Base-by-base conservation (phyloP, 176 grass and related monocot genomes). In the Phoenix roebelenii region DNA sequence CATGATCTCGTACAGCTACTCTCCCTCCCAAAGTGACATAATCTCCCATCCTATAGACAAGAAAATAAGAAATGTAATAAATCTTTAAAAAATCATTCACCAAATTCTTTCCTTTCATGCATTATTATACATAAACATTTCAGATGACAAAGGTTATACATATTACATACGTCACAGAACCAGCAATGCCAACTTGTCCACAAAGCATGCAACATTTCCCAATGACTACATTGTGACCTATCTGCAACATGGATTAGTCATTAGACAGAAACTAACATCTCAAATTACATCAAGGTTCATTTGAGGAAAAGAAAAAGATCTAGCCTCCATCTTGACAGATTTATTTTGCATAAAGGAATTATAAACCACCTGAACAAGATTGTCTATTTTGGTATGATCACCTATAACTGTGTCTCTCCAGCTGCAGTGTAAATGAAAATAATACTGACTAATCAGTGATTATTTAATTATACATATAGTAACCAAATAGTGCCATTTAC, bases 101-200 rank as follows among this genome's bases (percentile, higher is more conserved):
- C 32, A 44, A 44, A 44, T 44, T 32, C 29, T 32, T 2, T 9
- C 35, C 10, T 44, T 44, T 44, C 35, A 44, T 14, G 35, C 9
- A 12, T 44, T 44, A 44, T 9, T 44, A 44, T 9, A 44, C 35
- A 44, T 2, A 66, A 74, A 63, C 4, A 64, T 30, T 29, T 53
- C 23, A 72, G 15, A 63, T 57, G 49, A 4, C 19, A 54, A 57
- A 24, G 39, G 72, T 28, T 12, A 62, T 30, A 50, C 48, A 10
- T 82, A 18, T 52, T 25, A 60, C 73, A 35, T 80, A 97, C 92
- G 69, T 91, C 25, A 39, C 83, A 70, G 84, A 97, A 80, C 92
- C 87, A 75, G 92, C 92, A 63, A 97, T 85, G 50, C 92, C 92
- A 54, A 74, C 87, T 85, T 97, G 92, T 67, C 92, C 92, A 24